Evolutionary conservation across 2,329 filamentous ascomycete species (phyloP).

Genomic region (Capronia americana): DNA sequence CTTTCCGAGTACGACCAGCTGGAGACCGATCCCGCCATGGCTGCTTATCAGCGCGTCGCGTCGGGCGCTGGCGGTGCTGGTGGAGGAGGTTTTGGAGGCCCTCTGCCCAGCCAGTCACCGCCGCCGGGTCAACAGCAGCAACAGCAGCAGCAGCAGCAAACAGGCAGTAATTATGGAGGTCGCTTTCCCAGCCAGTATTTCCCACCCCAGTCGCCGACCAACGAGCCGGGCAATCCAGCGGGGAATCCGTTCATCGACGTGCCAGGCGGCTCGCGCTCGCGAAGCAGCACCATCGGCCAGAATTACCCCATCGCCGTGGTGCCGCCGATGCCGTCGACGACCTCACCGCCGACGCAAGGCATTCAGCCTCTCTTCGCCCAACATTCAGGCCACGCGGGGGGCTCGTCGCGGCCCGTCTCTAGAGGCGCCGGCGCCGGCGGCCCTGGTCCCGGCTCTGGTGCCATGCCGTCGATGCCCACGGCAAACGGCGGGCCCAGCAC

Average conservation of each 20-base stretch:
- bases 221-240: slow-evolving; percentile 23
- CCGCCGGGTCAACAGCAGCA: slow-evolving; percentile 16
- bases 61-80: slow-evolving; percentile 20
- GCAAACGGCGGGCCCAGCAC: slow-evolving; percentile 27
- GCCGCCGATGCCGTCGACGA: slow-evolving; percentile 30
- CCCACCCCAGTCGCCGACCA: slow-evolving; percentile 31
- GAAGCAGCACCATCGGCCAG: slow-evolving; percentile 38
- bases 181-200: slow-evolving; percentile 37
- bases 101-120: slow-evolving; percentile 13
- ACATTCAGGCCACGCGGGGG: slow-evolving; percentile 29
- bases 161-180: slow-evolving; percentile 20
- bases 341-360: slow-evolving; percentile 29
- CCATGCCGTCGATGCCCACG: slow-evolving; percentile 25
- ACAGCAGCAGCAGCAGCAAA: not conserved
- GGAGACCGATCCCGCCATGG: slow-evolving; percentile 23
- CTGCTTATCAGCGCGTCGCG: slow-evolving; percentile 21
- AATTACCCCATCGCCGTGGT: slow-evolving; percentile 33
- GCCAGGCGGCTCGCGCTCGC: slow-evolving; percentile 28
- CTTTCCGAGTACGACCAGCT: slow-evolving; percentile 11
- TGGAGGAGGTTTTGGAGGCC: slow-evolving; percentile 16
- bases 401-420: slow-evolving; percentile 36
- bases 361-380: slow-evolving; percentile 37
- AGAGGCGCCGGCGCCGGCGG: not conserved
- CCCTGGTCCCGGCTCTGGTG: not conserved
- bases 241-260: slow-evolving; percentile 29